phyloP scores from a whole-genome alignment of 352 stramenopile species.

The Phytophthora aleatoria region DNA sequence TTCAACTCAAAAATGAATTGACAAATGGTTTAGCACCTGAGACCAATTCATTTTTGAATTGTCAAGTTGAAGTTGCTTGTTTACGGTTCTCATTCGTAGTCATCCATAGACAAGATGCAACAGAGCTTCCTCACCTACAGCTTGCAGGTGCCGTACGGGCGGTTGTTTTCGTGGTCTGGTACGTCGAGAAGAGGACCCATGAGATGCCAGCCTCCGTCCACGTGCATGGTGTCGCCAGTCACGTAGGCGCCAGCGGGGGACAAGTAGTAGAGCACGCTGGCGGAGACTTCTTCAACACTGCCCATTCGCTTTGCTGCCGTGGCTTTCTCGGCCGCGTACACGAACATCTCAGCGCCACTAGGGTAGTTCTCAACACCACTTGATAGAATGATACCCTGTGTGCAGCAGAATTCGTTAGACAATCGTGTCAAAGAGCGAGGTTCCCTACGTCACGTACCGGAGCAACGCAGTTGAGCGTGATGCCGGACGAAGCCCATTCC shows the following conservation, averaged over 20 bases:
- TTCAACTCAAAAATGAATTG: slow-evolving; percentile 32
- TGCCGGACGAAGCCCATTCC: slow-evolving; percentile 92
- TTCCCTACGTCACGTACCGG: slow-evolving; percentile 49
- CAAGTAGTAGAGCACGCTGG: slow-evolving; percentile 89
- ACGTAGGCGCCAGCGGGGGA: slow-evolving; percentile 89
- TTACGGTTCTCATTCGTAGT: background rate
- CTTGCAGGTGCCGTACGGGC: slow-evolving; percentile 78
- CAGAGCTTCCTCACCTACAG: slow-evolving; percentile 27
- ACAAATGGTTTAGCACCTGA: background rate
- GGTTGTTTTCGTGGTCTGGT: slow-evolving; percentile 76
- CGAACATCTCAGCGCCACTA: slow-evolving; percentile 78
- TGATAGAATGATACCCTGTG: slow-evolving; percentile 44
- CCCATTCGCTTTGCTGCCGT: slow-evolving; percentile 87
- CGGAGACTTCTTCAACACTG: slow-evolving; percentile 91
- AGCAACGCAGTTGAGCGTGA: slow-evolving; percentile 92
- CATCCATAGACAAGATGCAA: background rate
- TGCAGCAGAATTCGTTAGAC: background rate
- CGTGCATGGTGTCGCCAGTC: slow-evolving; percentile 86
- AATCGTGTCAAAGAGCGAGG: background rate
- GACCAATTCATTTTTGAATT: slow-evolving; percentile 31
- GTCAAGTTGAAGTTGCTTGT: slow-evolving; percentile 22
- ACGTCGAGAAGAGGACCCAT: slow-evolving; percentile 75
- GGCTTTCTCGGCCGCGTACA: slow-evolving; percentile 71
- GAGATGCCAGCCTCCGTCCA: slow-evolving; percentile 89
- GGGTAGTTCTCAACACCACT: slow-evolving; percentile 87